Percentiles rank a stretch among this genome's conserved stretches.
Conservation (phyloP, 352 stramenopile genomes). For the Phytophthora palmivora region DNA sequence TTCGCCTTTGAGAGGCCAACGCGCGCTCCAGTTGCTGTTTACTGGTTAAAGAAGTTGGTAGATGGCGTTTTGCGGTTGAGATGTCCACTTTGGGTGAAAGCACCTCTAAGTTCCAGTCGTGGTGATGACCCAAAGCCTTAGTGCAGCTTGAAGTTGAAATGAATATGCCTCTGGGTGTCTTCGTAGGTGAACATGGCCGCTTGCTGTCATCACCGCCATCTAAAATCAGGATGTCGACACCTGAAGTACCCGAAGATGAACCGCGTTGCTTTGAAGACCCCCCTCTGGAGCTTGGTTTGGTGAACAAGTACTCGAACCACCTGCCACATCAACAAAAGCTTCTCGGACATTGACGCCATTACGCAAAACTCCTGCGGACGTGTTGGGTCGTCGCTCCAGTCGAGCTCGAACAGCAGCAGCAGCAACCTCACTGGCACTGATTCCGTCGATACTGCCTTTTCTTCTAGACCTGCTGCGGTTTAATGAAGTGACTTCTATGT, state of each 20-base stretch:
- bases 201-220: constrained; percentile 56
- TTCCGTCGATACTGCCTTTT: constrained; percentile 36
- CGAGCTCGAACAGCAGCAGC: constrained; percentile 10
- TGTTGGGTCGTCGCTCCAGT: constrained; percentile 52
- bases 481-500: constrained; percentile 10
- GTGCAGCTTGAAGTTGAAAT: constrained; percentile 29
- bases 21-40: constrained; percentile 53
- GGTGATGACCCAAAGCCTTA: constrained; percentile 22
- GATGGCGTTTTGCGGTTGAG: constrained; percentile 43
- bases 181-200: constrained; percentile 56
- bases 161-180: constrained; percentile 59
- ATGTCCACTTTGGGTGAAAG: constrained; percentile 64
- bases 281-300: constrained; percentile 25
- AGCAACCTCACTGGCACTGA: constrained; percentile 2
- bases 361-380: constrained; percentile 55
- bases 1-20: constrained; percentile 24
- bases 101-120: constrained; percentile 70
- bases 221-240: constrained; percentile 67
- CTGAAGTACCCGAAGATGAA: constrained; percentile 18
- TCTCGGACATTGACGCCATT: constrained; percentile 51
- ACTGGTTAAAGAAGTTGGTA: constrained; percentile 38
- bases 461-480: constrained; percentile 19
- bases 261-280: constrained; percentile 16
- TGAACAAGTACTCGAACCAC: constrained; percentile 4
- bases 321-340: constrained; percentile 55